Percentiles rank a stretch among this genome's conserved stretches.
Conservation (phyloP, 2,329 filamentous ascomycete genomes). For the Colletotrichum spaethianum region DNA sequence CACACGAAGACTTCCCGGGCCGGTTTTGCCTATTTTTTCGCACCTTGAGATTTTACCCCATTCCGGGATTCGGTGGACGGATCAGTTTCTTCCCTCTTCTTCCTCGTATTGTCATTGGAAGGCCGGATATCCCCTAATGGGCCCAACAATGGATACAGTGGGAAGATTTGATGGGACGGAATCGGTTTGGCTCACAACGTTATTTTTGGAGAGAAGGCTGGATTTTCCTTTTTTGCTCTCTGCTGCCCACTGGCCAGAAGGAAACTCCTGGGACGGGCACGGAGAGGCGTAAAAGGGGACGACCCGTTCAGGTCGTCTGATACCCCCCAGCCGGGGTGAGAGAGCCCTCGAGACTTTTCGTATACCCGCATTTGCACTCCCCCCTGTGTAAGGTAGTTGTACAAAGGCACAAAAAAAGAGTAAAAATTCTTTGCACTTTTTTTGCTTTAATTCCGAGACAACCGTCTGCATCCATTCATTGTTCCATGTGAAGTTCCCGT, state of each 20-base stretch:
- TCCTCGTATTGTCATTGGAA: conserved; percentile 3
- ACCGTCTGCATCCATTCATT: background rate
- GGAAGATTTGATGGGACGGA: background rate
- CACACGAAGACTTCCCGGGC: conserved; percentile 20
- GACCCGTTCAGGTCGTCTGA: conserved; percentile 12
- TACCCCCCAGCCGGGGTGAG: conserved; percentile 38
- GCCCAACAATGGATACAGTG: conserved; percentile 17
- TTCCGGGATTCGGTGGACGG: conserved; percentile 23
- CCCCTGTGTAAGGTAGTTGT: conserved; percentile 57
- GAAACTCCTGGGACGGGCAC: conserved; percentile 27
- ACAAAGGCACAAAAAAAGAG: conserved; percentile 56
- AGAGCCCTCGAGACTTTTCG: conserved; percentile 26
- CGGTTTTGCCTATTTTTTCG: conserved; percentile 13
- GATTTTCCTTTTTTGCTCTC: conserved; percentile 12
- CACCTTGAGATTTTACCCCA: conserved; percentile 1
- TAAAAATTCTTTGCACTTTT: conserved; percentile 48
- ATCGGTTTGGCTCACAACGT: conserved; percentile 12
- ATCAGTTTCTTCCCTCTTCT: background rate
- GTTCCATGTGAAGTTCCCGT: background rate
- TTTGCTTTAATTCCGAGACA: background rate
- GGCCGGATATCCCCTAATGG: conserved; percentile 41
- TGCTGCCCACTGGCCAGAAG: conserved; percentile 10
- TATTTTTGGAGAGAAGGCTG: conserved; percentile 42
- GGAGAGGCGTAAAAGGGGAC: conserved; percentile 13
- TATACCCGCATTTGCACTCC: conserved; percentile 35